Conservation (phyloP, 164 flowering plant genomes). For the Tinospora cordifolia region DNA sequence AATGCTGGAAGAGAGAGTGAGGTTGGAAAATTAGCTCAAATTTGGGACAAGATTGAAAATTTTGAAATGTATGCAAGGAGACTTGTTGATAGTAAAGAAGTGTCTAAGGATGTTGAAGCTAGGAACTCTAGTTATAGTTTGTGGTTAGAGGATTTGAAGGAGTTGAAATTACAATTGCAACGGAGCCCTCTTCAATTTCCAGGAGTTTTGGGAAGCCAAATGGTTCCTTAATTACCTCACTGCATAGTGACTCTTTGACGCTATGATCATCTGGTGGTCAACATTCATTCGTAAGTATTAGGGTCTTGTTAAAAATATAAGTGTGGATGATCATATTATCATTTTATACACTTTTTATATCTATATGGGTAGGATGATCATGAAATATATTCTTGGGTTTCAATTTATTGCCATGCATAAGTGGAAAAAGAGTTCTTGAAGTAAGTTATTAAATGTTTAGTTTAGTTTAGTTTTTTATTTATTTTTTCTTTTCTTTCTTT, state of each 20-base stretch:
- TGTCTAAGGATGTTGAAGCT: constrained; percentile 63
- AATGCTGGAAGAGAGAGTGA: constrained; percentile 29
- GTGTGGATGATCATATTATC: no score
- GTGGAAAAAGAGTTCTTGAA: no score
- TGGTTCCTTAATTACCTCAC: not conserved
- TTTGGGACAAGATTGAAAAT: constrained; percentile 34
- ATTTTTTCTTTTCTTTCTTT: no score
- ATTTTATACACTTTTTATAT: no score
- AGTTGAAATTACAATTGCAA: constrained; percentile 23
- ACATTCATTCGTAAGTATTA: no score
- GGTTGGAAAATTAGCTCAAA: constrained; percentile 8
- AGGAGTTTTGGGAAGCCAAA: constrained; percentile 8
- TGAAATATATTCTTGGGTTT: no score
- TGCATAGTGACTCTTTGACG: not conserved
- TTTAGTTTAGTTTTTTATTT: no score
- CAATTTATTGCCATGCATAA: no score
- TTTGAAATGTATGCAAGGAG: constrained; percentile 45
- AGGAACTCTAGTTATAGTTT: constrained; percentile 52
- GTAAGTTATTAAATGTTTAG: no score
- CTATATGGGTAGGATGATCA: no score
- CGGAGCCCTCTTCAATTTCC: constrained; percentile 23
- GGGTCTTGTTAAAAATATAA: no score
- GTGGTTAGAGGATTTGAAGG: constrained; percentile 40
- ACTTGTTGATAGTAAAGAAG: constrained; percentile 52
- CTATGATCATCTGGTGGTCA: not conserved